Percentiles rank a stretch among this genome's conserved stretches.
Evolutionary conservation across 228 moss, liverwort and hornwort genomes (phyloP).

Genomic region (Sphagnum fallax): DNA sequence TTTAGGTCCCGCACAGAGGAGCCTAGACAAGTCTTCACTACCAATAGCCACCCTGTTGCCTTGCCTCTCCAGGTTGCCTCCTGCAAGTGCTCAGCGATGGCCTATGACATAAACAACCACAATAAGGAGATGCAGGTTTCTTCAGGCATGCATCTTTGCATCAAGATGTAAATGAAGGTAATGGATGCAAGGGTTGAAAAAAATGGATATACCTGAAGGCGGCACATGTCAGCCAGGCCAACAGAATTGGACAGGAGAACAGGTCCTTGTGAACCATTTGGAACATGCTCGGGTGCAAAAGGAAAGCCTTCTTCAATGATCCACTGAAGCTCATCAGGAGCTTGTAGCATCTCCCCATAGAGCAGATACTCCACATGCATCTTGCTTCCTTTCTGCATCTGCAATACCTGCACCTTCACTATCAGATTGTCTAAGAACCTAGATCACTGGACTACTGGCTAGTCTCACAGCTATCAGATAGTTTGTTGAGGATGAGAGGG

Average conservation of each 20-base stretch:
- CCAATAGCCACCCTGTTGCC: conserved; percentile 77
- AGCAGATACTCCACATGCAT: conserved; percentile 82
- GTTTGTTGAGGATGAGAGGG: no score
- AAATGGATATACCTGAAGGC: conserved; percentile 58
- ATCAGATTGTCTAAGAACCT: not conserved
- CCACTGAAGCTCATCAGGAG: conserved; percentile 75
- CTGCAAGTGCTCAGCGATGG: conserved; percentile 57
- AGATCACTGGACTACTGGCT: no score
- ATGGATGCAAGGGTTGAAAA: not conserved
- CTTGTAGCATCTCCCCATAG: conserved; percentile 81
- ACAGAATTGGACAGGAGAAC: conserved; percentile 84
- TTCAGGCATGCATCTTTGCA: not conserved
- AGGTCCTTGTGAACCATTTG: conserved; percentile 28
- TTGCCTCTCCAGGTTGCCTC: conserved; percentile 35
- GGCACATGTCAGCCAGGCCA: conserved; percentile 70
- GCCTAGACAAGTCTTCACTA: conserved; percentile 92
- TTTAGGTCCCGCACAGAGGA: conserved; percentile 49
- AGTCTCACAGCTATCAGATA: no score
- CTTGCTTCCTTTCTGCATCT: conserved; percentile 57
- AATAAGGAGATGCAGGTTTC: not conserved
- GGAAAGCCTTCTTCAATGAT: conserved; percentile 96
- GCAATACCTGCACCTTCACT: conserved; percentile 3
- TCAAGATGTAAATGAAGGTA: not conserved
- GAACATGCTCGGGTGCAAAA: conserved; percentile 32
- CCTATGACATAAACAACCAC: conserved; percentile 19